phyloP scores from a whole-genome alignment of 1,284 basidiomycete species.

The Malassezia dermatis region DNA sequence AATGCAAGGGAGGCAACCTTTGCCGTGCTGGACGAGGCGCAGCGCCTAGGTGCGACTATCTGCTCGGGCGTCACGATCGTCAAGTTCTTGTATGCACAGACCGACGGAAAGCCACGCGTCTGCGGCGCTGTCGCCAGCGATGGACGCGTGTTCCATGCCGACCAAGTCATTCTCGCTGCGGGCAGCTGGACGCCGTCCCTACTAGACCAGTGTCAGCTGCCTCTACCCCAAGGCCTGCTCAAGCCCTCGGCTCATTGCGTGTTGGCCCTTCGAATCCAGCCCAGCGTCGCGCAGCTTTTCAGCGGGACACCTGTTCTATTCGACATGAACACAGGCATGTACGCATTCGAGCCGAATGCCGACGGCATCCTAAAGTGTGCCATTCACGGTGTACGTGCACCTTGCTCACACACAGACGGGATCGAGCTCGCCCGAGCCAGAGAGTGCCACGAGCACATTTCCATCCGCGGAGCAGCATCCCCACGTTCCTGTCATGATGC shows the following conservation, averaged over 20 bases:
- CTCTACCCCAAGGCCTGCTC: background rate
- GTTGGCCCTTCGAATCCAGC: constrained; percentile 62
- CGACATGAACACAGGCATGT: constrained; percentile 53
- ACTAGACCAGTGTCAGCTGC: constrained; percentile 49
- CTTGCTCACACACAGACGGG: constrained; percentile 49
- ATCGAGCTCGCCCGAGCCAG: constrained; percentile 53
- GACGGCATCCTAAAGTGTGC: constrained; percentile 64
- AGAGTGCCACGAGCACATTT: constrained; percentile 13
- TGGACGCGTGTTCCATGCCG: constrained; percentile 55
- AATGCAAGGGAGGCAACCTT: constrained; percentile 62
- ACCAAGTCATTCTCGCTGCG: constrained; percentile 59
- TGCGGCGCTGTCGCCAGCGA: constrained; percentile 59
- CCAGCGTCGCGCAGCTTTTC: constrained; percentile 60
- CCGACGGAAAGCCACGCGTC: constrained; percentile 50
- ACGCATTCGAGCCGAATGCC: constrained; percentile 57
- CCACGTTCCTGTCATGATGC: constrained; percentile 56
- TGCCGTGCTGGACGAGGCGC: constrained; percentile 57
- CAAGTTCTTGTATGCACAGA: constrained; percentile 45
- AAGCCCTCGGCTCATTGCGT: constrained; percentile 56
- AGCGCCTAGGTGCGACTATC: constrained; percentile 57
- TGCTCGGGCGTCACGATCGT: constrained; percentile 50
- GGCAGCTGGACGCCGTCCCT: constrained; percentile 74
- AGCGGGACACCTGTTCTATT: constrained; percentile 61
- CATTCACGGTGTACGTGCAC: constrained; percentile 53
- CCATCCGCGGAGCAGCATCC: constrained; percentile 9